phyloP scores from a whole-genome alignment of 225 moss, liverwort and hornwort species.

The Pseudisothecium myosuroides region DNA sequence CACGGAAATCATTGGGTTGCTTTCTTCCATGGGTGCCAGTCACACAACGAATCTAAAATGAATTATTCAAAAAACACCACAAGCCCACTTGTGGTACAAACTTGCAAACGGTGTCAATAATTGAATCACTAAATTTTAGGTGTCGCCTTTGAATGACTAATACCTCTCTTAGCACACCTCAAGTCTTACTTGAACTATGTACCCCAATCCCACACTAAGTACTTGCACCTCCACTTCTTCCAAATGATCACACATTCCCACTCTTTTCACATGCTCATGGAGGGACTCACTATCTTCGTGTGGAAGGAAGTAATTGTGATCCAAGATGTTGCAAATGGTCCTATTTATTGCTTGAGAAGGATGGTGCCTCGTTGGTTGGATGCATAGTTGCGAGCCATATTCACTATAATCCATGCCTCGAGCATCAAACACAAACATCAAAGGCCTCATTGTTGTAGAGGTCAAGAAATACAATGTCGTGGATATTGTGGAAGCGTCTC shows the following conservation, averaged over 20 bases:
- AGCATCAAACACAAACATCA: neutral
- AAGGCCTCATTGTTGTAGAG: neutral
- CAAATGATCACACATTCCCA: neutral
- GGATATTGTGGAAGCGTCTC: neutral
- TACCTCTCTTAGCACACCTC: neutral
- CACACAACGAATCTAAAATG: neutral
- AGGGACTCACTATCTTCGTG: neutral
- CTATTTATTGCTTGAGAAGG: too few relatives aligned
- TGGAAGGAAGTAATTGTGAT: too few relatives aligned
- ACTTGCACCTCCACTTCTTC: neutral
- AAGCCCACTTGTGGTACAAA: neutral
- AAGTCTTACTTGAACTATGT: neutral
- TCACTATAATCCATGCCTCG: neutral
- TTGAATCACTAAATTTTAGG: neutral
- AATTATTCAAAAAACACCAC: rapidly evolving
- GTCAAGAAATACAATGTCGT: neutral
- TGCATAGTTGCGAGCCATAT: too few relatives aligned
- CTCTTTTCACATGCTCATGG: neutral
- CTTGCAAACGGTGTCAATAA: neutral
- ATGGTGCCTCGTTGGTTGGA: too few relatives aligned
- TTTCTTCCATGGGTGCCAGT: neutral
- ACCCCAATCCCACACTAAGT: neutral
- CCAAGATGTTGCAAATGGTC: too few relatives aligned
- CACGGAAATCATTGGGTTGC: neutral
- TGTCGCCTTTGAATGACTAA: neutral